phyloP scores from a whole-genome alignment of 1,284 basidiomycete genomes.

The Phenoliferia sp. region DNA sequence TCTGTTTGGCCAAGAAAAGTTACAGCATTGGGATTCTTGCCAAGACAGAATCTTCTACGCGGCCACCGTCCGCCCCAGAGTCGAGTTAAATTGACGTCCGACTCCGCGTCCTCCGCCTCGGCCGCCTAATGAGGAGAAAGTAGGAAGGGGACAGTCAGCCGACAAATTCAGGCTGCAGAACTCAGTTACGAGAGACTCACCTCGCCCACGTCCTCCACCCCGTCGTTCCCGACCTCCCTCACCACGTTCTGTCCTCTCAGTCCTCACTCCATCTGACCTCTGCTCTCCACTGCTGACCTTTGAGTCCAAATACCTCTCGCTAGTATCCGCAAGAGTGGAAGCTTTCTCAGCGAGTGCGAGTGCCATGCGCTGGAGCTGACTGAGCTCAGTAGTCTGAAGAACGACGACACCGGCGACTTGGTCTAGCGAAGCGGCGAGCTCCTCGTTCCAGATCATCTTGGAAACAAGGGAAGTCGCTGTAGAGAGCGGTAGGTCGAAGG shows the following conservation, averaged over 20 bases:
- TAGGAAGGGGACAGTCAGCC: not conserved
- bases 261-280: constrained; percentile 50
- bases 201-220: constrained; percentile 32
- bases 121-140: not conserved
- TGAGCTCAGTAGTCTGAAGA: constrained; percentile 77
- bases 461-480: constrained; percentile 87
- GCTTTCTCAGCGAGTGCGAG: constrained; percentile 85
- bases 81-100: not conserved
- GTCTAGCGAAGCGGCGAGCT: constrained; percentile 88
- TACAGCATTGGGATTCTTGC: not conserved
- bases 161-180: not conserved
- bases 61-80: not conserved
- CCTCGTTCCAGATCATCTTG: constrained; percentile 99
- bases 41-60: not conserved
- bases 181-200: constrained; percentile 1
- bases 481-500: constrained; percentile 75
- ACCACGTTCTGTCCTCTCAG: constrained; percentile 51
- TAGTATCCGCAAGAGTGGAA: constrained; percentile 82
- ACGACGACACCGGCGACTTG: constrained; percentile 80
- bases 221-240: constrained; percentile 41
- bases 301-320: constrained; percentile 86
- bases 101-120: not conserved
- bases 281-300: constrained; percentile 53
- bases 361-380: constrained; percentile 83
- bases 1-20: not conserved